phyloP scores from a whole-genome alignment of 176 grass and related monocot genomes.

The Juncus effusus region DNA sequence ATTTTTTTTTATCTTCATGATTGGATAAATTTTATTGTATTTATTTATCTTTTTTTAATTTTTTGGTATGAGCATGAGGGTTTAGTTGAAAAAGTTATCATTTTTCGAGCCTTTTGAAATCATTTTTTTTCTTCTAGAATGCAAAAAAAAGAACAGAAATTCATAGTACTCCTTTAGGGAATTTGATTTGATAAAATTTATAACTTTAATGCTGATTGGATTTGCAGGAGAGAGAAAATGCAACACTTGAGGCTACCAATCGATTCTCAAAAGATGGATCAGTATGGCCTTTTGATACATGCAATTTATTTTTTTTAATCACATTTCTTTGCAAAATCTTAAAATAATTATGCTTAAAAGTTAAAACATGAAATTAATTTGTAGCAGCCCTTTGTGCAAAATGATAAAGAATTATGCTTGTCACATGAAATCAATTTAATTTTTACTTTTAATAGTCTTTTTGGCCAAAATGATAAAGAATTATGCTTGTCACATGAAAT shows the following conservation, averaged over 20 bases:
- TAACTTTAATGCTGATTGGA: conserved; percentile 30
- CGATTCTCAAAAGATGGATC: conserved; percentile 69
- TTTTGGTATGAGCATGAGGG: too few species aligned
- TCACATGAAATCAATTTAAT: background rate
- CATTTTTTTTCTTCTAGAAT: background rate
- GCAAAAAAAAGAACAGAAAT: too few species aligned
- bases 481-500: too few species aligned
- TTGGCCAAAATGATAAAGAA: too few species aligned
- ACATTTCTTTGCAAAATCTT: too few species aligned
- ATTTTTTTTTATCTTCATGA: conserved; percentile 25
- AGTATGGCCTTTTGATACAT: conserved; percentile 46
- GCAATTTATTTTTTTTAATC: background rate
- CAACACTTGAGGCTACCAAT: conserved; percentile 80
- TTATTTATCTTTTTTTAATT: background rate
- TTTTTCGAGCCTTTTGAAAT: background rate
- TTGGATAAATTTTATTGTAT: conserved; percentile 4
- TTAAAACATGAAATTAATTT: background rate
- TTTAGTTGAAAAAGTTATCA: background rate
- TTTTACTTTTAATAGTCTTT: conserved; percentile 14
- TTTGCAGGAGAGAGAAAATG: conserved; percentile 66
- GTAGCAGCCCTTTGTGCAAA: background rate
- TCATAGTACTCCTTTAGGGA: too few species aligned
- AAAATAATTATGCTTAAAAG: too few species aligned
- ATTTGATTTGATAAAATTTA: too few species aligned
- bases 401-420: background rate